Percentiles rank a stretch among this genome's conserved stretches.
Evolutionary conservation across 306 rosid genomes (phyloP).

Genomic region (Gynostemma pentaphyllum): DNA sequence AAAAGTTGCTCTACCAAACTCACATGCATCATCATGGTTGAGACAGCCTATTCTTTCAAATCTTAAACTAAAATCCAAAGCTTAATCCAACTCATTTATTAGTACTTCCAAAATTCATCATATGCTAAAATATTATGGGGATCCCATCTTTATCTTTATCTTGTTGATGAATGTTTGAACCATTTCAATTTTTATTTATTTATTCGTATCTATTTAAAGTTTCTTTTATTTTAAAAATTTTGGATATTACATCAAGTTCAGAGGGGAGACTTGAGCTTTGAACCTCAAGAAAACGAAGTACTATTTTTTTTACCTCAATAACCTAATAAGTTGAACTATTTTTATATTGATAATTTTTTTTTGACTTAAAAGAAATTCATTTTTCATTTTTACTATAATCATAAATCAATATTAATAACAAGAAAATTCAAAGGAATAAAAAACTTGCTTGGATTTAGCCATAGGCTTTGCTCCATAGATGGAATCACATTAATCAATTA

Average conservation of each 20-base stretch:
- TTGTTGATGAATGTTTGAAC: too few species aligned
- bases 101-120: too few species aligned
- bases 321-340: too few species aligned
- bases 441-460: constrained; percentile 2
- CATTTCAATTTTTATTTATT: too few species aligned
- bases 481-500: neutral
- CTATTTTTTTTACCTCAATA: too few species aligned
- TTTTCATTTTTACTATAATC: neutral
- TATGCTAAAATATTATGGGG: too few species aligned
- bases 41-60: neutral
- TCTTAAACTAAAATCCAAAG: neutral
- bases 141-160: too few species aligned
- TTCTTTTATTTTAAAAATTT: too few species aligned
- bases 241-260: too few species aligned
- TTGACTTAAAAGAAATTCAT: neutral
- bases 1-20: neutral
- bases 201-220: too few species aligned
- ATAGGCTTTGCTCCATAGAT: neutral
- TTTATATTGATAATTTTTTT: neutral
- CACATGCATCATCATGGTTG: neutral
- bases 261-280: too few species aligned
- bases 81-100: neutral
- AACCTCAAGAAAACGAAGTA: too few species aligned
- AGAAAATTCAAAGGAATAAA: neutral
- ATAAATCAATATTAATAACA: neutral